phyloP scores from a whole-genome alignment of 2,329 filamentous ascomycete genomes.

The Tolypocladium album region DNA sequence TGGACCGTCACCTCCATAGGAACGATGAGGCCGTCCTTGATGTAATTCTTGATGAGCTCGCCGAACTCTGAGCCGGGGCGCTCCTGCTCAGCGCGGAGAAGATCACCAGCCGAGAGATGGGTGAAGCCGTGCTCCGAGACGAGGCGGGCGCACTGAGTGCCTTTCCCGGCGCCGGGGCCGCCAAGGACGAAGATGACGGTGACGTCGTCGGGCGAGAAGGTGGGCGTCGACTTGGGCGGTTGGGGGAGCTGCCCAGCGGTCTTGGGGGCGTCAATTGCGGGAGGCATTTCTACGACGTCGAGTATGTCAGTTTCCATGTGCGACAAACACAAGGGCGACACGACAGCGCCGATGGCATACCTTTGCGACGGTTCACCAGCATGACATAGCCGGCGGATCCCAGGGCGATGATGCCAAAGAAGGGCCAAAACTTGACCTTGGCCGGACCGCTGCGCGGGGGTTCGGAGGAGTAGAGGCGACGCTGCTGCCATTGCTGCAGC shows the following conservation, averaged over 20 bases:
- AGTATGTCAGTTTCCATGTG: background rate
- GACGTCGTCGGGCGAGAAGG: conserved; percentile 65
- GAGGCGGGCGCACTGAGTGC: conserved; percentile 86
- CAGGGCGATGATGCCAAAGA: conserved; percentile 36
- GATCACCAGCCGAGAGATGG: conserved; percentile 86
- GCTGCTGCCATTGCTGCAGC: background rate
- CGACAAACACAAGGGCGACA: background rate
- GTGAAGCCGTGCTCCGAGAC: conserved; percentile 83
- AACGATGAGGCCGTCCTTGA: conserved; percentile 89
- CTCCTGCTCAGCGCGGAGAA: conserved; percentile 87
- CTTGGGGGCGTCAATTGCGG: conserved; percentile 21
- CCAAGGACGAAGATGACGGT: conserved; percentile 96
- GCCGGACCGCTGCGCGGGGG: conserved; percentile 22
- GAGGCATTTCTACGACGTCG: conserved; percentile 26
- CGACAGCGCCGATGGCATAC: conserved; percentile 19
- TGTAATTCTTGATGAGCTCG: conserved; percentile 84
- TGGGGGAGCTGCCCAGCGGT: conserved; percentile 32
- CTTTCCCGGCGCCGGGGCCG: conserved; percentile 91
- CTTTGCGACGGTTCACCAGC: conserved; percentile 37
- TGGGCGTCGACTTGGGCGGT: conserved; percentile 47
- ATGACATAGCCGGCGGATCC: conserved; percentile 38
- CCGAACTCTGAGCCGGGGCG: conserved; percentile 81
- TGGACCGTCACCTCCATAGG: conserved; percentile 98
- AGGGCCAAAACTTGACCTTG: conserved; percentile 47
- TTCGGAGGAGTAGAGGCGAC: conserved; percentile 31